Conservation (phyloP, 2,329 filamentous ascomycete genomes). For the Penicillium vulpinum region DNA sequence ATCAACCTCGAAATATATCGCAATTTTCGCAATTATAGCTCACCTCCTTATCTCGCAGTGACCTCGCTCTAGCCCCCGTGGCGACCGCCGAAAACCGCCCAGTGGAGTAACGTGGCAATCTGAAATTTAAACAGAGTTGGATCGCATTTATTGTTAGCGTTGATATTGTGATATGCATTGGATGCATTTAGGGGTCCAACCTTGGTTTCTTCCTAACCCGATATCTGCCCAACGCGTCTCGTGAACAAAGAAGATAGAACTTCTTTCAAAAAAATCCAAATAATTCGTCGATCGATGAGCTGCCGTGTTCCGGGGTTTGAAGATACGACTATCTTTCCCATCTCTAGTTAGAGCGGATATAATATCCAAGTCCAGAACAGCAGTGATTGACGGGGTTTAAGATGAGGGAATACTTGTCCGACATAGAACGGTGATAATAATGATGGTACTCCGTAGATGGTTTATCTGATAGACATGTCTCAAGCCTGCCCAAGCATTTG, state of each 20-base stretch:
- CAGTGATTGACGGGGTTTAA: constrained; percentile 11
- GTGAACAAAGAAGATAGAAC: background rate
- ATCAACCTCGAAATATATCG: background rate
- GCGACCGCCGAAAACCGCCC: constrained; percentile 9
- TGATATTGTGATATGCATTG: background rate
- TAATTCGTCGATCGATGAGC: constrained; percentile 2
- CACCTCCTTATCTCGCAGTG: constrained; percentile 6
- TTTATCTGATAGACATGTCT: background rate
- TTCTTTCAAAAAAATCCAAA: background rate
- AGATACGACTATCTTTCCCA: constrained; percentile 1
- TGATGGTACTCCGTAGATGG: background rate
- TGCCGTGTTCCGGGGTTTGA: background rate
- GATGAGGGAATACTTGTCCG: background rate
- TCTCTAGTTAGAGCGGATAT: background rate
- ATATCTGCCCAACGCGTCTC: constrained; percentile 1
- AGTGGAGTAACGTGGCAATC: constrained; percentile 10
- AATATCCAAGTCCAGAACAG: constrained; percentile 4
- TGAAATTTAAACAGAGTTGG: background rate
- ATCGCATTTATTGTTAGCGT: constrained; percentile 2
- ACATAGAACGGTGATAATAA: background rate
- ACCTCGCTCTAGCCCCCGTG: constrained; percentile 9
- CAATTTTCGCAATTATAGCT: background rate
- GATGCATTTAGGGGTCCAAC: constrained; percentile 3
- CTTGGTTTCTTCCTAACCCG: background rate
- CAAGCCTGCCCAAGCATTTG: background rate